These are phyloP conservation scores for Hyaloscypha finlandica DNA, from an alignment of 495 filamentous ascomycete species.

Conservation along the genomic window DNA sequence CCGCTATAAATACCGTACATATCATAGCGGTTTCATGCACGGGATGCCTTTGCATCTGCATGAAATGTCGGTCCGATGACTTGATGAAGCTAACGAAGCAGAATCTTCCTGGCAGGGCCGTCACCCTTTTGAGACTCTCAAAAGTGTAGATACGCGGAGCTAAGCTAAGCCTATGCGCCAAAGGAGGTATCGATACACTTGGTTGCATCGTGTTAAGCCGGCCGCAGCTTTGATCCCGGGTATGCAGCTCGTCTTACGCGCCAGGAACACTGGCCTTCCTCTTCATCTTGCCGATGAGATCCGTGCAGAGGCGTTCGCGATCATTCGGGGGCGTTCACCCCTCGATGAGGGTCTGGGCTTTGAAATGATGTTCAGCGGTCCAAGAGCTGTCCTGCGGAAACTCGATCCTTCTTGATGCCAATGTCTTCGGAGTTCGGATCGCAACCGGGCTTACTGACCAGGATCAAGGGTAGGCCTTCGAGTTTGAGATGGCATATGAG, in stretches of 20 bases:
- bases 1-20: conserved; percentile 14
- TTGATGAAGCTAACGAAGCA: background rate
- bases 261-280: conserved; percentile 14
- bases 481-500: background rate
- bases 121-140: background rate
- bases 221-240: conserved; percentile 12
- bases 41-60: conserved; percentile 15
- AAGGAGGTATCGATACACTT: background rate
- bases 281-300: conserved; percentile 11
- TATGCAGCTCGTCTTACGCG: conserved; percentile 21
- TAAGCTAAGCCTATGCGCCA: background rate
- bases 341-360: background rate
- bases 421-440: conserved; percentile 12
- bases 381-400: background rate
- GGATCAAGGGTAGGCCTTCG: background rate
- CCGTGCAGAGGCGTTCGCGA: conserved; percentile 4
- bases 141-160: background rate
- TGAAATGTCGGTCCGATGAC: conserved; percentile 14
- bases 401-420: background rate
- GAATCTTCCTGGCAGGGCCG: background rate
- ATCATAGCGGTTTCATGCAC: conserved; percentile 7
- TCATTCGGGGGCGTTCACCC: no score
- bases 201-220: conserved; percentile 1
- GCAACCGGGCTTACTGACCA: background rate
- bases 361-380: background rate